Evolutionary conservation across 192 early-diverging fungal species (phyloP), one percentile per base, ranked within the genome.

Genomic region (Coemansia sp.): DNA sequence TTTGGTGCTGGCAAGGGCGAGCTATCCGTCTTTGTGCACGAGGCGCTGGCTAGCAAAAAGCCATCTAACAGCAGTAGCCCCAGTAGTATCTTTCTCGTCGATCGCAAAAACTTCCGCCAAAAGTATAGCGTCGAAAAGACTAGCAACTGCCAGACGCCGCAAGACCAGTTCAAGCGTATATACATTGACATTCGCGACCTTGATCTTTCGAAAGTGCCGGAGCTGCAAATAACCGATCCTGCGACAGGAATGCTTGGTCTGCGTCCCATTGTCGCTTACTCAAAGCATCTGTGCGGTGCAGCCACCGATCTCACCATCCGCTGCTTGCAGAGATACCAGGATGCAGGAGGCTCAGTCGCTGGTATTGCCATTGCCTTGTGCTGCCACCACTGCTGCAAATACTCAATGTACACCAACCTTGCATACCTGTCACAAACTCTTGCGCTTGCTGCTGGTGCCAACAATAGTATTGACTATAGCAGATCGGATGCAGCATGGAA

Each of bases 281-380:
- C 93, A 12, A 96, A 96, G 67, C 95, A 96, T 73, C 83, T 96
- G 51, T 96, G 95, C 78, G 95, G 95, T 29, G 84, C 86, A 13
- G 95, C 94, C 7, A 94, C 95, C 0, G 95, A 96, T 72, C 77
- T 95, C 30, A 91, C 93, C 0, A 75, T 96, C 25, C 87, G 86
- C 58, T 92, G 92, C 33, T 62, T 94, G 10, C 76, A 83, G 31
- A 77, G 86, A 56, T 86, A 85, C 62, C 63, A 67, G 6, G 59
- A 75, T 10, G 58, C 84, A 10, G 76, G 83, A 5, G 82, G 85
- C 20, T 67, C 83, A 9, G 76, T 93, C 7, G 77, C 76, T 8
- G 90, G 90, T 16, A 80, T 95, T 21, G 74, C 92, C 23, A 93
- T 97, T 62, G 94, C 95, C 15, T 83, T 94, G 4, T 97, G 95